Base-by-base conservation (phyloP, 2,329 filamentous ascomycete genomes). In the Aspergillus sojae region DNA sequence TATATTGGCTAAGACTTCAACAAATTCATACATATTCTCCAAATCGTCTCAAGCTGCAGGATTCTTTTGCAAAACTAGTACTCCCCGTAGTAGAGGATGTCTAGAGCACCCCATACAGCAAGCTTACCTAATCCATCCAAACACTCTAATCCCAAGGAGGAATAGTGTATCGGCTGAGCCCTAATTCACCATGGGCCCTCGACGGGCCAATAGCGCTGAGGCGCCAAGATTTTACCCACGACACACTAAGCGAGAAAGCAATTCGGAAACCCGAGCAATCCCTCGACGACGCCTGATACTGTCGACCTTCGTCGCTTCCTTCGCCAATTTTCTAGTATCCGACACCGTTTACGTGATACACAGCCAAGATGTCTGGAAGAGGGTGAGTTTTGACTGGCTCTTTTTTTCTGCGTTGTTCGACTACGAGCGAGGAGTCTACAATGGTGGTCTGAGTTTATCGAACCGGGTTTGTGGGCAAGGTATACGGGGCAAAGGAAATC, bases 321-420 rank as follows among this genome's bases (percentile, higher is more conserved):
- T 68, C 72, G 71, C 71, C 71, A 69, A 52, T 32, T 52, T 73
- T 74, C 74, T 68, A 72, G 72, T 75, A 75, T 73, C 72, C 73
- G 70, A 77, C 72, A 74, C 73, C 70, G 71, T 72, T 68, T 74
- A 71, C 69, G 74, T 74, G 72, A 81, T 75, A 78, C 71, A 72
- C 71, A 75, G 75, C 71, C 79, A 82, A 78, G 71, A 83, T 83
- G 81, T 83, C 81, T 78, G 81, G 81, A 72, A 80, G 81, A 80
- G 81, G 81, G 81, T 83, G 77, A 78, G 80, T 78, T 62, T 62
- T 64, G 67, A 60, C 58, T 65, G 53, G 65, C 54, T 9, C 16
- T 41, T 36, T 62, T 67, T 41, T 62, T 58, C 28, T 30, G 59
- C 62, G 53, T 62, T 45, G 58, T 63, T 58, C 68, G 65, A 21